Conservation (phyloP, 495 filamentous ascomycete genomes). For the Evernia prunastri region DNA sequence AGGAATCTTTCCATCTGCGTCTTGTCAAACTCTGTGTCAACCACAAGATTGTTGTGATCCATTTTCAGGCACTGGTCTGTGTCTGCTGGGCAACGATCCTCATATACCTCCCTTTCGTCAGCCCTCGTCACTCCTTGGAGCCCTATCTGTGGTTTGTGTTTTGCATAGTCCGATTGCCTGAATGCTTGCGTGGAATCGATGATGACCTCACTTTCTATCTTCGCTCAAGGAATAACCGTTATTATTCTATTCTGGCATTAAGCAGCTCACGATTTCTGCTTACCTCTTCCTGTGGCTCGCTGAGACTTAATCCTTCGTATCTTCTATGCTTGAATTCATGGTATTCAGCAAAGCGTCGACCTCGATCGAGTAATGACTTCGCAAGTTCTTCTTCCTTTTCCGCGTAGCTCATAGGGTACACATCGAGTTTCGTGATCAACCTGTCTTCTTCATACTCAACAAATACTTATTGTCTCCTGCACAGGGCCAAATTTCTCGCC, state of each 20-base stretch:
- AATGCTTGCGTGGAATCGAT: background rate
- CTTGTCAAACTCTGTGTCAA: background rate
- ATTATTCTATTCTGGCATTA: background rate
- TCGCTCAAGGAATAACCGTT: background rate
- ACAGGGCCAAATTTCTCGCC: conserved; percentile 2
- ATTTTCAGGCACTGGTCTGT: background rate
- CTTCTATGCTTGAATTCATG: background rate
- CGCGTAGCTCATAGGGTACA: background rate
- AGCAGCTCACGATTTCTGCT: background rate
- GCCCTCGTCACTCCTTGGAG: background rate
- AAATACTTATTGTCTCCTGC: background rate
- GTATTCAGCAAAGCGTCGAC: too few relatives aligned
- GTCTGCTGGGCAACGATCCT: background rate
- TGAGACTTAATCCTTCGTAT: background rate
- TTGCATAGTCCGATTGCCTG: background rate
- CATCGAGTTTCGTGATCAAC: background rate
- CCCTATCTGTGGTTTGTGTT: background rate
- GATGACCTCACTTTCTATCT: background rate
- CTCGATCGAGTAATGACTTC: background rate
- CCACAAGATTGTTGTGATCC: background rate
- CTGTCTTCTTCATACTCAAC: background rate
- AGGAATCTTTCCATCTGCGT: background rate
- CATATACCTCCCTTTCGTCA: background rate
- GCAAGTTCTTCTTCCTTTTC: background rate
- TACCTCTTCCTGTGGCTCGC: conserved; percentile 1